phyloP scores from a whole-genome alignment of 148 eudicot species.

The Vaccinium macrocarpon region DNA sequence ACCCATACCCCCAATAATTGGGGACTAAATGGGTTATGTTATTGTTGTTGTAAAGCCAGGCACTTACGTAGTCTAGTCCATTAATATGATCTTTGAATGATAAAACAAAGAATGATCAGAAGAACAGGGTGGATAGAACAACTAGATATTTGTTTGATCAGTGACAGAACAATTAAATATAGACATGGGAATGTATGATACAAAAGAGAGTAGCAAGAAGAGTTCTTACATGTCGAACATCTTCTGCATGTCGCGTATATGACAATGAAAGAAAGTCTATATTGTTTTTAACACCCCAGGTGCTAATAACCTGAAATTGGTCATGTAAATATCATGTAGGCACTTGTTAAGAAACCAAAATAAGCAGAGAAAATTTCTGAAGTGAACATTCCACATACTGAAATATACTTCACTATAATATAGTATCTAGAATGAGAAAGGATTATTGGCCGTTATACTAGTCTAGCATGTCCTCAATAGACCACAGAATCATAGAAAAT shows the following conservation, averaged over 20 bases:
- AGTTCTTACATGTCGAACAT: conserved; percentile 77
- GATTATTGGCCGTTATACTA: not conserved
- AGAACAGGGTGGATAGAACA: not conserved
- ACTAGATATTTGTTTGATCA: not conserved
- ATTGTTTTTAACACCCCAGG: conserved; percentile 92
- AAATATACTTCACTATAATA: conserved; percentile 9
- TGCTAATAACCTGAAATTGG: conserved; percentile 59
- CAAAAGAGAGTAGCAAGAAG: conserved; percentile 15
- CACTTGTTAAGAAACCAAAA: not conserved
- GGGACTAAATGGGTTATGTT: no score
- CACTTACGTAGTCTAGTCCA: not conserved
- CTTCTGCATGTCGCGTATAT: conserved; percentile 89
- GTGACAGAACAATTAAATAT: not conserved
- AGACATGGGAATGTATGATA: not conserved
- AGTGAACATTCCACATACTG: not conserved
- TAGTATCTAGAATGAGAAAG: not conserved
- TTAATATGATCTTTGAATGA: not conserved
- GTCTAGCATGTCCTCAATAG: not conserved
- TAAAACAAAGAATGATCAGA: not conserved
- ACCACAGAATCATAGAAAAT: not conserved
- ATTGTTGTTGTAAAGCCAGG: no score
- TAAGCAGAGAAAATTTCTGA: not conserved
- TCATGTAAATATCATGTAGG: conserved; percentile 12
- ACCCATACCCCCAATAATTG: no score
- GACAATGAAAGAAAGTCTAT: conserved; percentile 90